A percentile compares a stretch with the other conserved stretches of the same genome.
phyloP scores from a whole-genome alignment of 805 yeast genomes.

The Candida ovalis region DNA sequence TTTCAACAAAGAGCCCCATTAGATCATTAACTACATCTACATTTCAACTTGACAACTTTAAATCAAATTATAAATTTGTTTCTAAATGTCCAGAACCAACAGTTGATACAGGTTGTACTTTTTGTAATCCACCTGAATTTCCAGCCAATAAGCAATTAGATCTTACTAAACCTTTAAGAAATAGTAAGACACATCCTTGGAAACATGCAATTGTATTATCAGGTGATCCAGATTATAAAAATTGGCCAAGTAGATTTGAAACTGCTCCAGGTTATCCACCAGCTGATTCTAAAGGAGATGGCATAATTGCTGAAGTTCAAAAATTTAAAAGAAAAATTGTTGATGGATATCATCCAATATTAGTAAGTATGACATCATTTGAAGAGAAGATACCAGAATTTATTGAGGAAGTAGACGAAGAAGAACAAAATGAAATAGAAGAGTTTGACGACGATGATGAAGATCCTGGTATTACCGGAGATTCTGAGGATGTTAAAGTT shows the following conservation, averaged over 20 bases:
- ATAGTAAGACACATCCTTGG: slow-evolving; percentile 49
- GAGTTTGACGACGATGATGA: neutral
- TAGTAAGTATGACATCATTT: slow-evolving; percentile 44
- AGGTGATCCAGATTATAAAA: slow-evolving; percentile 34
- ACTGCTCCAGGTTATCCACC: slow-evolving; percentile 31
- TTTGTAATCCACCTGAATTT: slow-evolving; percentile 41
- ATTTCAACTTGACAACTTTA: neutral
- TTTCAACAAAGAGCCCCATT: neutral
- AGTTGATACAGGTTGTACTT: slow-evolving; percentile 60
- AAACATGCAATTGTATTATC: slow-evolving; percentile 55
- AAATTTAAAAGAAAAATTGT: slow-evolving; percentile 29
- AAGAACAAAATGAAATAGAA: neutral
- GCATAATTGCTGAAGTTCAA: slow-evolving; percentile 40
- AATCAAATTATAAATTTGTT: slow-evolving; percentile 8
- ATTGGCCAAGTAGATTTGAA: slow-evolving; percentile 52
- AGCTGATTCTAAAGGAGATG: slow-evolving; percentile 6
- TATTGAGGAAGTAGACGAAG: slow-evolving; percentile 1
- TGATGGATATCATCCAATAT: slow-evolving; percentile 46
- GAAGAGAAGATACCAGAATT: slow-evolving; percentile 4
- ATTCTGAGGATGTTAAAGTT: neutral
- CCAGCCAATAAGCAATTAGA: slow-evolving; percentile 44
- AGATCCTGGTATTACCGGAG: no score
- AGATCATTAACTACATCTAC: neutral
- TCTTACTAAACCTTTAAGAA: slow-evolving; percentile 35
- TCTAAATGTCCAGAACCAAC: slow-evolving; percentile 46